Base-by-base conservation (phyloP, 495 filamentous ascomycete species). In the Cladorrhinum samala region DNA sequence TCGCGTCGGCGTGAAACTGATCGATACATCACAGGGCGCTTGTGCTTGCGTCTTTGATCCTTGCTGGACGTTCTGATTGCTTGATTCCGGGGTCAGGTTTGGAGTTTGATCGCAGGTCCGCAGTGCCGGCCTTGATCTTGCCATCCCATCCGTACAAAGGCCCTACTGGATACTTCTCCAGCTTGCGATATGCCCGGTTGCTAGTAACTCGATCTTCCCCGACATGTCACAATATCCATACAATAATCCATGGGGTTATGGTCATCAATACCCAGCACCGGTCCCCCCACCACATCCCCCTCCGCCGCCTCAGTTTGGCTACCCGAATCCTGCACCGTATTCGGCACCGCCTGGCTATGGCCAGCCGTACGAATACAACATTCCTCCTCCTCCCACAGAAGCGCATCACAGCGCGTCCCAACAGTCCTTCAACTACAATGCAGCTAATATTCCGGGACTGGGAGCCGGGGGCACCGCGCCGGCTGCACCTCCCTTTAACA, bases 371-470 rank as follows among this genome's bases (percentile, higher is more conserved):
- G 46, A 66, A 44, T 59, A 45, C 18, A 21, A 23, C 20, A 13
- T 45, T 24, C 42, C 42, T 25, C 19, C 63, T 18, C 58, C 51
- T 14, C 52, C 63, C n/a, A 27, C 59, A 7, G 61, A 69, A 25
- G 66, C 47, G 6, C 45, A 60, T 33, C 55, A 27, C 20, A 52
- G 53, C 21, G 23, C 49, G 1, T 54, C 61, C n/a, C 65, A 69
- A 18, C 45, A 20, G 9, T 64, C 73, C 5, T 75, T 64, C 49
- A 54, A 69, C 40, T 66, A 66, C 40, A 76, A 75, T 47, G 60
- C 70, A 1, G 66, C 50, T 11, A 59, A 57, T 36, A 76, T 76
- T 25, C 73, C 73, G 8, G 73, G 73, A 1, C 58, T 77, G 27
- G 72, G 69, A 16, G 63, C 73, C 49, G 56, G 53, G 0, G 46